Percentiles rank a stretch among this genome's conserved stretches.
Conservation (phyloP, 2,329 filamentous ascomycete species). For the Fusarium sp. region DNA sequence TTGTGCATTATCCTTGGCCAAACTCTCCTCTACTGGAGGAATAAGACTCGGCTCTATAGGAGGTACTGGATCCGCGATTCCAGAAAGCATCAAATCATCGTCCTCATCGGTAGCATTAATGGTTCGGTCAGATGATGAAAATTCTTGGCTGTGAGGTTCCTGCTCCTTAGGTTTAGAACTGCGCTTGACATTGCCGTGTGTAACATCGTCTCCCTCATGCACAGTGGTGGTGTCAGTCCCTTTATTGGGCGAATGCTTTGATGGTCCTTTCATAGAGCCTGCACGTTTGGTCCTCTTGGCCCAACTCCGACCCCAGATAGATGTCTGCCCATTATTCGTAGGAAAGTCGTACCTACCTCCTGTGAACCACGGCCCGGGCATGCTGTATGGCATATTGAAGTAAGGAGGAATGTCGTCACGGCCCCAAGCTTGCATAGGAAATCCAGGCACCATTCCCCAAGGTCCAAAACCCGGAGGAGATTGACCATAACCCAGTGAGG, state of each 20-base stretch:
- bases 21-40: conserved; percentile 1
- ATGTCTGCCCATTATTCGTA: conserved; percentile 48
- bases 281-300: conserved; percentile 29
- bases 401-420: conserved; percentile 43
- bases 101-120: conserved; percentile 42
- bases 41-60: neutral
- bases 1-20: neutral
- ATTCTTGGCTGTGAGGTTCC: neutral
- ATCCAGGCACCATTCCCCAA: conserved; percentile 30
- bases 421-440: conserved; percentile 31
- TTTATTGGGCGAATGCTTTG: conserved; percentile 7
- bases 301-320: conserved; percentile 52
- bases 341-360: conserved; percentile 52
- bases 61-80: conserved; percentile 1
- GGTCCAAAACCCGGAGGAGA: conserved; percentile 19
- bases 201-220: conserved; percentile 5
- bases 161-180: neutral
- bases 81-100: conserved; percentile 42
- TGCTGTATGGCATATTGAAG: conserved; percentile 32
- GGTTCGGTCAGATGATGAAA: neutral
- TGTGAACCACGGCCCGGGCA: conserved; percentile 20
- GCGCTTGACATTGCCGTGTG: conserved; percentile 5
- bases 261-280: conserved; percentile 35
- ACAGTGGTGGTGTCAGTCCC: neutral
- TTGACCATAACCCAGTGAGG: conserved; percentile 3